Evolutionary conservation across 2,329 filamentous ascomycete genomes (phyloP).

Genomic region (Microascus cirrosus): DNA sequence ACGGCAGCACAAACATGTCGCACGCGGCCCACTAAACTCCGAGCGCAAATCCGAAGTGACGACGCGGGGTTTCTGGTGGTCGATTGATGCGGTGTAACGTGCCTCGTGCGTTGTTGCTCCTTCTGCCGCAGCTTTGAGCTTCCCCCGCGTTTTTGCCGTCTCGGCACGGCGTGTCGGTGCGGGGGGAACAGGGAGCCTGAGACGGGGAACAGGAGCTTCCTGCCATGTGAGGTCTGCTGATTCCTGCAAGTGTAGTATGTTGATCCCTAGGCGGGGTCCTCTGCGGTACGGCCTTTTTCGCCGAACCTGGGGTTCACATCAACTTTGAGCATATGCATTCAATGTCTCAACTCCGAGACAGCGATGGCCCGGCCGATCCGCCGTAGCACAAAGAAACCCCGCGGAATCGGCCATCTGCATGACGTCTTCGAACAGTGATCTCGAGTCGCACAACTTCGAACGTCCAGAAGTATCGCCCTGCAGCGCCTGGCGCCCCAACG

Average conservation of each 20-base stretch:
- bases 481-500: not conserved
- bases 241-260: too few species aligned
- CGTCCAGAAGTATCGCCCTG: not conserved
- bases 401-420: not conserved
- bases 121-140: too few species aligned
- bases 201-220: too few species aligned
- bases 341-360: too few species aligned
- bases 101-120: not conserved
- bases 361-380: not conserved
- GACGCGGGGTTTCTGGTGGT: not conserved
- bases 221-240: too few species aligned
- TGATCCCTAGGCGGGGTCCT: too few species aligned
- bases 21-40: not conserved
- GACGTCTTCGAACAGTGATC: not conserved
- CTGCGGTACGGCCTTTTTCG: too few species aligned
- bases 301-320: too few species aligned
- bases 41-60: not conserved
- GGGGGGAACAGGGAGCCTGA: too few species aligned
- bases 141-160: too few species aligned
- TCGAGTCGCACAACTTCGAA: not conserved
- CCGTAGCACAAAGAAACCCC: conserved; percentile 7
- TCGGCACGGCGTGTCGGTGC: too few species aligned
- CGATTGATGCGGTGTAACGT: not conserved
- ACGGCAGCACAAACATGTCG: not conserved
- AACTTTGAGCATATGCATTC: too few species aligned